Evolutionary conservation across 2,329 filamentous ascomycete genomes (phyloP).

Genomic region (Venturia asperata): DNA sequence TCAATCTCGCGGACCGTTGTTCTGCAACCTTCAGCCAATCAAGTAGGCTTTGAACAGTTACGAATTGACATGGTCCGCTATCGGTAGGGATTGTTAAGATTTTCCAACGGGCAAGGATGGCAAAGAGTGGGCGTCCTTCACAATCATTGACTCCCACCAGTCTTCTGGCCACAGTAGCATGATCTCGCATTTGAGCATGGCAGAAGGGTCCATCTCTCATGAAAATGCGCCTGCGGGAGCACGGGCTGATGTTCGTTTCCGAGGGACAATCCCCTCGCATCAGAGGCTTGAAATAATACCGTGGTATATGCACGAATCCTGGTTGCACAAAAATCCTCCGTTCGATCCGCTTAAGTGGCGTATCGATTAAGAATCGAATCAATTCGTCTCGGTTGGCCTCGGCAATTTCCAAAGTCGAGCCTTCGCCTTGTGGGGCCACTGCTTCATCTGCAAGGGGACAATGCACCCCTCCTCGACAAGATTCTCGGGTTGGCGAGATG

Average conservation of each 20-base stretch:
- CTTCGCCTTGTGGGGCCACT: background rate
- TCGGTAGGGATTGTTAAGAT: background rate
- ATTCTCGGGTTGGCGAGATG: background rate
- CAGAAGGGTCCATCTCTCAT: background rate
- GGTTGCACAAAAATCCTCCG: background rate
- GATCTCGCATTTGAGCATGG: background rate
- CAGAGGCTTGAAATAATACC: background rate
- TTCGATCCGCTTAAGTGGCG: background rate
- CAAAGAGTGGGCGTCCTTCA: background rate
- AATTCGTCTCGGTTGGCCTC: background rate
- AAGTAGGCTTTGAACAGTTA: background rate
- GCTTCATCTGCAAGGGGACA: conserved; percentile 2
- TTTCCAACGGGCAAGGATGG: background rate
- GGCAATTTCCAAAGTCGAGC: background rate
- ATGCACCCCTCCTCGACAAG: background rate
- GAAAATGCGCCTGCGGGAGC: background rate
- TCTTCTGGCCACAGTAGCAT: background rate
- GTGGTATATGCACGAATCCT: background rate
- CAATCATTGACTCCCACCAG: background rate
- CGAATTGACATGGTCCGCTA: background rate
- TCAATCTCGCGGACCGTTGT: background rate
- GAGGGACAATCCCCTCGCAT: background rate
- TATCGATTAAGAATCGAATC: conserved; percentile 1
- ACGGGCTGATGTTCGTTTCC: background rate
- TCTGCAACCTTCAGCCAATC: background rate